Evolutionary conservation across 805 yeast species (phyloP).

Genomic region (Yarrowia sp.): DNA sequence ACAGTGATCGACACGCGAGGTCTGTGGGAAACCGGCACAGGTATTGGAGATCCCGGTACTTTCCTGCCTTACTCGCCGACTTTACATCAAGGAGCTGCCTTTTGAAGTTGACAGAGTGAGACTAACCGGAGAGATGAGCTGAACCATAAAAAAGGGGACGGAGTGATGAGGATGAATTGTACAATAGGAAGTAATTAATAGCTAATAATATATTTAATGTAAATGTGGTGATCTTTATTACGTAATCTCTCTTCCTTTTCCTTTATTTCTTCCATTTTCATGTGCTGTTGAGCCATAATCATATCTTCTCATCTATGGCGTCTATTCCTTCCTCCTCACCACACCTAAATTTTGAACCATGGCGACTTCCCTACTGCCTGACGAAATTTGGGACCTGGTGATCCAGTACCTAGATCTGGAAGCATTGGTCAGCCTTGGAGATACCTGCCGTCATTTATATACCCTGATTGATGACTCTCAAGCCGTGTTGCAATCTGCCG

Average conservation of each 20-base stretch:
- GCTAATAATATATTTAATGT: background rate
- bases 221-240: no score
- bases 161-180: constrained; percentile 5
- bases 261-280: no score
- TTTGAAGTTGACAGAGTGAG: background rate
- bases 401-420: constrained; percentile 3
- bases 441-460: constrained; percentile 14
- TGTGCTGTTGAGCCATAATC: no score
- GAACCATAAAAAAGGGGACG: constrained; percentile 1
- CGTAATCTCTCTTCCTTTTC: no score
- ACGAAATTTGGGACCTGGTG: constrained; percentile 7
- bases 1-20: constrained; percentile 30
- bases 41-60: constrained; percentile 16
- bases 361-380: constrained; percentile 3
- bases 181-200: constrained; percentile 23
- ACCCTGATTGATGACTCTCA: constrained; percentile 7
- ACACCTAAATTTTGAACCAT: background rate
- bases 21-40: constrained; percentile 30
- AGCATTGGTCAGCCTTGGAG: constrained; percentile 8
- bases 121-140: background rate
- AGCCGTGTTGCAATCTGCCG: background rate
- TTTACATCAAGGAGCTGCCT: constrained; percentile 17
- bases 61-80: constrained; percentile 32
- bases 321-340: background rate
- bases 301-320: no score